phyloP scores from a whole-genome alignment of 306 rosid species.

The Prunus mira region DNA sequence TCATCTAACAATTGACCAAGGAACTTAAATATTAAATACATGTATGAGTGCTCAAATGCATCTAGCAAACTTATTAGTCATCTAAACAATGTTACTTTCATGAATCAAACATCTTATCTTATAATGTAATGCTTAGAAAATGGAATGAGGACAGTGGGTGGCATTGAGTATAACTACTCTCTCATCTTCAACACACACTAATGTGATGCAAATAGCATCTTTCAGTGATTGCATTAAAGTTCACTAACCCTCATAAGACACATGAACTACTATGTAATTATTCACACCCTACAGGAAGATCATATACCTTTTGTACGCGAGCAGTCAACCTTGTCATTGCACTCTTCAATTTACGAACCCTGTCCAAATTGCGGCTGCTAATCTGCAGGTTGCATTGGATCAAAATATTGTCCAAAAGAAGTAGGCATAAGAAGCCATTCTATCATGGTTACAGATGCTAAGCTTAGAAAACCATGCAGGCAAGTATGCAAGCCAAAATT shows the following conservation, averaged over 20 bases:
- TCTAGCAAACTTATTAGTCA: background rate
- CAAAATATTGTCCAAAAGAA: conserved; percentile 9
- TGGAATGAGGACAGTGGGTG: background rate
- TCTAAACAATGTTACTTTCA: background rate
- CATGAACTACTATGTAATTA: background rate
- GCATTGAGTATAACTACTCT: background rate
- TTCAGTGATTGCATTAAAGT: background rate
- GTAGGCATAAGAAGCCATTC: background rate
- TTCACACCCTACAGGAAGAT: conserved; percentile 3
- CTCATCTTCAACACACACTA: background rate
- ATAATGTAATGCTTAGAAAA: background rate
- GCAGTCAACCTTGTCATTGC: conserved; percentile 98
- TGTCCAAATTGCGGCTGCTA: conserved; percentile 94
- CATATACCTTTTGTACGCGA: conserved; percentile 85
- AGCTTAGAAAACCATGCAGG: background rate
- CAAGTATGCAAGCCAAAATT: background rate
- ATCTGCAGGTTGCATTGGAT: conserved; percentile 49
- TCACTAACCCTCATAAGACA: background rate
- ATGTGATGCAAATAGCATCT: background rate
- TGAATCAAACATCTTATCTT: background rate
- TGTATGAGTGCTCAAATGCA: too few species aligned
- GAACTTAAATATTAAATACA: too few species aligned
- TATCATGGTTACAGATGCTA: background rate
- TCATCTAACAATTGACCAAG: too few species aligned
- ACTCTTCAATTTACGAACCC: conserved; percentile 94